Percentiles rank a stretch among this genome's conserved stretches.
Evolutionary conservation across 1,284 basidiomycete species (phyloP).

Genomic region (Cronartium quercuum): DNA sequence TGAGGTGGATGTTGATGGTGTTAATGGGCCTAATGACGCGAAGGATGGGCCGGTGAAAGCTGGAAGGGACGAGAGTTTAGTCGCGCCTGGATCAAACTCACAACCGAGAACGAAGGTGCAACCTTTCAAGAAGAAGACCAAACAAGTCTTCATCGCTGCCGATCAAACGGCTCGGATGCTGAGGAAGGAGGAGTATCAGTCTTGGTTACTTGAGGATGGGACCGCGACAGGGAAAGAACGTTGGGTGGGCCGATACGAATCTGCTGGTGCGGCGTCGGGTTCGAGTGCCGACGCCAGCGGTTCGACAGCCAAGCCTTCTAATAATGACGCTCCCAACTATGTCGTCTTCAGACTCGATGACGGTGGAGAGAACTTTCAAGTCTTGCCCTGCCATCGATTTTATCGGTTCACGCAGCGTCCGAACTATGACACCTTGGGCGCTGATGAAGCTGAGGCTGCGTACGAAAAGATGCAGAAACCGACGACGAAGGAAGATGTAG

Average conservation of each 20-base stretch:
- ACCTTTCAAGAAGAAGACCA: constrained; percentile 72
- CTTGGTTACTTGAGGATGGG: constrained; percentile 80
- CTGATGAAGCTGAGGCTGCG: constrained; percentile 62
- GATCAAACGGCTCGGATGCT: constrained; percentile 61
- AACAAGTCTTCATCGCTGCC: constrained; percentile 68
- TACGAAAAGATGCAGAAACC: constrained; percentile 55
- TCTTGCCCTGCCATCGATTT: constrained; percentile 76
- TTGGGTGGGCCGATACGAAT: constrained; percentile 61
- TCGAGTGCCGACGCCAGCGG: not conserved
- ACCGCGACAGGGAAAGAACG: constrained; percentile 48
- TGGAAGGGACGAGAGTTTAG: constrained; percentile 7
- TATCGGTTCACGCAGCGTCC: constrained; percentile 81
- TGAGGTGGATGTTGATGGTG: constrained; percentile 36
- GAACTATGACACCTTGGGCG: constrained; percentile 62
- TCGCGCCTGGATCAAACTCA: constrained; percentile 26
- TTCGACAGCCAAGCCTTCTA: constrained; percentile 37
- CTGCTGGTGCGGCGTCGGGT: constrained; percentile 15
- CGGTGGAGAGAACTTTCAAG: constrained; percentile 60
- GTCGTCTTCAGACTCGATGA: constrained; percentile 48
- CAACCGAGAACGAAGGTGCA: constrained; percentile 54
- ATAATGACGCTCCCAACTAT: constrained; percentile 43
- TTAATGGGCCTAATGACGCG: constrained; percentile 52
- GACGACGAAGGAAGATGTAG: constrained; percentile 41
- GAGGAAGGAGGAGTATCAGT: constrained; percentile 72
- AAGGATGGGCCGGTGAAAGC: constrained; percentile 37